phyloP scores from a whole-genome alignment of 2,329 filamentous ascomycete genomes.

The Fusarium globosum region DNA sequence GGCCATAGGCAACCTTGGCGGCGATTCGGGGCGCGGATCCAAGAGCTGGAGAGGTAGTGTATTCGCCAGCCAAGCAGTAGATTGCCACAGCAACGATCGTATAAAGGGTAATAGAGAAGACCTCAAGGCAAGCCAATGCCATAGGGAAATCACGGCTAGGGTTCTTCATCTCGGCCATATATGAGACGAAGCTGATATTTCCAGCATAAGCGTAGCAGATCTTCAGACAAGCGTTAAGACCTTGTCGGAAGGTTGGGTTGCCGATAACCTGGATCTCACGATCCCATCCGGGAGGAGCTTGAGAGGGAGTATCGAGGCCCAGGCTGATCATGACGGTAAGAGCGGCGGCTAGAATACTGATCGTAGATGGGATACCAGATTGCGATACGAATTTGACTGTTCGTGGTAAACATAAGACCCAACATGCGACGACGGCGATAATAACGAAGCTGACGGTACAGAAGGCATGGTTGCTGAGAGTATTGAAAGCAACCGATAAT shows the following conservation, averaged over 20 bases:
- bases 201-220: constrained; percentile 47
- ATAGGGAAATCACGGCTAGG: constrained; percentile 48
- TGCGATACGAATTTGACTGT: constrained; percentile 61
- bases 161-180: constrained; percentile 51
- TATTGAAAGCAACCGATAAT: constrained; percentile 74
- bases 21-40: constrained; percentile 48
- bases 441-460: constrained; percentile 74
- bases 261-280: constrained; percentile 40
- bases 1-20: constrained; percentile 49
- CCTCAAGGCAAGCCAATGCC: constrained; percentile 47
- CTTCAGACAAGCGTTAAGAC: constrained; percentile 44
- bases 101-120: constrained; percentile 50
- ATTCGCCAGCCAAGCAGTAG: constrained; percentile 49
- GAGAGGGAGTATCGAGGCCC: constrained; percentile 29
- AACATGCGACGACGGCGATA: constrained; percentile 70
- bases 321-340: constrained; percentile 47
- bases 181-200: constrained; percentile 47
- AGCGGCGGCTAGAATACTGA: constrained; percentile 44
- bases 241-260: constrained; percentile 42
- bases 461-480: constrained; percentile 67
- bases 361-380: constrained; percentile 43
- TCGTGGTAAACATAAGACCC: constrained; percentile 70
- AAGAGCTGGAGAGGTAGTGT: constrained; percentile 48
- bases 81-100: constrained; percentile 48
- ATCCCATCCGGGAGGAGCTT: constrained; percentile 43